Evolutionary conservation across 352 stramenopile species (phyloP).

Genomic region (Pythium dissotocum): DNA sequence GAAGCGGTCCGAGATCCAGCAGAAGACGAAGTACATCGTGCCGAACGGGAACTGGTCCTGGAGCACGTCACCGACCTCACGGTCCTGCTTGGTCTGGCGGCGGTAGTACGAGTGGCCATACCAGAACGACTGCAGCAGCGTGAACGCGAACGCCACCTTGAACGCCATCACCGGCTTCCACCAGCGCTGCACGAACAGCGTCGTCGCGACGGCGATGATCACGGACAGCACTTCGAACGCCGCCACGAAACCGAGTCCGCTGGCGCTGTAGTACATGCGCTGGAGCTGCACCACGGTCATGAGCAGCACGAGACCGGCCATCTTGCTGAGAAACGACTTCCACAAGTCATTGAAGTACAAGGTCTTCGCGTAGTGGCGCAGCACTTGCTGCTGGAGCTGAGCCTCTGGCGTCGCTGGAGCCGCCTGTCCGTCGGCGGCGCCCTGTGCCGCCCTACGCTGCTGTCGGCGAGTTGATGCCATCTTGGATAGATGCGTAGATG

Average conservation of each 20-base stretch:
- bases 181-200: conserved; percentile 68
- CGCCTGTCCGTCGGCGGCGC: background rate
- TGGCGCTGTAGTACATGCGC: conserved; percentile 48
- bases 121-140: conserved; percentile 72
- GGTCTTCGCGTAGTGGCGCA: conserved; percentile 82
- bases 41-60: conserved; percentile 70
- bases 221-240: conserved; percentile 67
- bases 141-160: conserved; percentile 76
- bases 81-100: conserved; percentile 44
- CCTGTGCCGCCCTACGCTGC: conserved; percentile 8
- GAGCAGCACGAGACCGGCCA: conserved; percentile 63
- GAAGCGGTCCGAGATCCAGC: conserved; percentile 77
- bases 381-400: conserved; percentile 60
- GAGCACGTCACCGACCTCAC: conserved; percentile 55
- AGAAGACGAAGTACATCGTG: conserved; percentile 73
- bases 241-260: conserved; percentile 54
- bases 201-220: conserved; percentile 48
- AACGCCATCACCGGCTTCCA: conserved; percentile 67
- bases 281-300: conserved; percentile 67
- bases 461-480: background rate
- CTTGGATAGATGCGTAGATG: background rate
- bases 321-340: conserved; percentile 82
- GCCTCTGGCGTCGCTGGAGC: conserved; percentile 24
- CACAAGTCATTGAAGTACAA: conserved; percentile 87
- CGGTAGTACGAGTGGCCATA: conserved; percentile 53